These are phyloP conservation scores for Cystofilobasidium ferigula DNA, from an alignment of 768 basidiomycete genomes.

Conservation along the genomic window DNA sequence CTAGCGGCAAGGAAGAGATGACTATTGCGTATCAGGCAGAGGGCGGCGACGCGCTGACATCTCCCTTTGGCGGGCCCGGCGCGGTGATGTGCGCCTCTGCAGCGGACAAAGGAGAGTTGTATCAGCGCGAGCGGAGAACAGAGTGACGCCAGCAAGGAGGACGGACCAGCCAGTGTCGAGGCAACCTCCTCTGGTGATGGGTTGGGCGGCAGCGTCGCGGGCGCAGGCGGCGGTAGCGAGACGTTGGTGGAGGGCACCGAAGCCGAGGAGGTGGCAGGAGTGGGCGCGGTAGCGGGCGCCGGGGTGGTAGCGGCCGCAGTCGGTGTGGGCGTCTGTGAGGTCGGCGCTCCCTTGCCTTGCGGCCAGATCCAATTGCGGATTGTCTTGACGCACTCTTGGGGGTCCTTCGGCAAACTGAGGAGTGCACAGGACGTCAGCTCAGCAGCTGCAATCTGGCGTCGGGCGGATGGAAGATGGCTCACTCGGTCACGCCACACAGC, in stretches of 20 bases:
- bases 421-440: conserved; percentile 3
- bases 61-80: conserved; percentile 14
- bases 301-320: not conserved
- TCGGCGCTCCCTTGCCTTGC: not conserved
- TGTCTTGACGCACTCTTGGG: conserved; percentile 52
- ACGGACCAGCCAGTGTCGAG: not conserved
- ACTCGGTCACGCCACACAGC: conserved; percentile 47
- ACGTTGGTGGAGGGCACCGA: no score
- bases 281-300: not conserved
- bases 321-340: not conserved
- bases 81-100: conserved; percentile 14
- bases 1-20: not conserved
- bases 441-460: not conserved
- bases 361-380: conserved; percentile 74
- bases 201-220: not conserved
- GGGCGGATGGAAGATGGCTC: conserved; percentile 13
- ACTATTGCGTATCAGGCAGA: no score
- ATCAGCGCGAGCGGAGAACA: no score
- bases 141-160: no score
- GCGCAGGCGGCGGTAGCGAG: not conserved
- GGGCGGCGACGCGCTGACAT: conserved; percentile 1
- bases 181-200: not conserved
- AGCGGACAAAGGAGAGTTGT: not conserved
- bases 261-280: not conserved
- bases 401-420: conserved; percentile 58